phyloP scores from a whole-genome alignment of 192 early-diverging fungal species.

The Phlyctochytrium arcticum region DNA sequence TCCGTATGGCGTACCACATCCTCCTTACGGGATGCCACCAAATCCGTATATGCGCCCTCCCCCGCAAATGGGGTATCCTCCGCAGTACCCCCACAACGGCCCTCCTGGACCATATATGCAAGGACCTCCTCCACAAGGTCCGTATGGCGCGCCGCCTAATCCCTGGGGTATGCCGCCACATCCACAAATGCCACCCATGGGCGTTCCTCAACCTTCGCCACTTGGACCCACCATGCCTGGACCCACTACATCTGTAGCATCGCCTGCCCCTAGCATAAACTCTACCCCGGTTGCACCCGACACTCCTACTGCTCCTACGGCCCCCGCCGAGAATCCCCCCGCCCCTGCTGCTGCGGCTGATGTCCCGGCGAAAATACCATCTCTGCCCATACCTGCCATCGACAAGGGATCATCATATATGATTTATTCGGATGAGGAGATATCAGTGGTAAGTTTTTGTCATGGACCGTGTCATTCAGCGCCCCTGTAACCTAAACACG shows the following conservation, averaged over 20 bases:
- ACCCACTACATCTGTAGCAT: not conserved
- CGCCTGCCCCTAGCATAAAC: not conserved
- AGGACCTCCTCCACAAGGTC: not conserved
- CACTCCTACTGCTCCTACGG: constrained; percentile 1
- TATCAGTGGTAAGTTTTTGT: constrained; percentile 37
- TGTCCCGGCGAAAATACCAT: constrained; percentile 1
- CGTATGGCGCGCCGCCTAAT: not conserved
- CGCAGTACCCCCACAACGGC: not conserved
- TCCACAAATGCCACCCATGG: constrained; percentile 28
- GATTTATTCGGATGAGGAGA: constrained; percentile 35
- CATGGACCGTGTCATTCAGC: not conserved
- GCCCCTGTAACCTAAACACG: too few species aligned
- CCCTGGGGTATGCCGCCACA: not conserved
- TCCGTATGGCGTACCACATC: constrained; percentile 9
- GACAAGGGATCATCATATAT: constrained; percentile 9
- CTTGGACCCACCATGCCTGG: too few species aligned
- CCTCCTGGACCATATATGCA: not conserved
- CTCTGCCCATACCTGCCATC: not conserved
- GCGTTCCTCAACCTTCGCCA: not conserved
- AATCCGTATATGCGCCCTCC: not conserved
- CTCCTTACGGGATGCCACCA: constrained; percentile 10
- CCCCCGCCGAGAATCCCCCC: constrained; percentile 1
- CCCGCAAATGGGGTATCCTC: constrained; percentile 15
- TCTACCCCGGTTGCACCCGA: not conserved
- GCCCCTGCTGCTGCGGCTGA: not conserved